A percentile compares a stretch with the other conserved stretches of the same genome.
Evolutionary conservation across 139 green algal genomes (phyloP).

Genomic region (Chlamydomonas sphaeroides): DNA sequence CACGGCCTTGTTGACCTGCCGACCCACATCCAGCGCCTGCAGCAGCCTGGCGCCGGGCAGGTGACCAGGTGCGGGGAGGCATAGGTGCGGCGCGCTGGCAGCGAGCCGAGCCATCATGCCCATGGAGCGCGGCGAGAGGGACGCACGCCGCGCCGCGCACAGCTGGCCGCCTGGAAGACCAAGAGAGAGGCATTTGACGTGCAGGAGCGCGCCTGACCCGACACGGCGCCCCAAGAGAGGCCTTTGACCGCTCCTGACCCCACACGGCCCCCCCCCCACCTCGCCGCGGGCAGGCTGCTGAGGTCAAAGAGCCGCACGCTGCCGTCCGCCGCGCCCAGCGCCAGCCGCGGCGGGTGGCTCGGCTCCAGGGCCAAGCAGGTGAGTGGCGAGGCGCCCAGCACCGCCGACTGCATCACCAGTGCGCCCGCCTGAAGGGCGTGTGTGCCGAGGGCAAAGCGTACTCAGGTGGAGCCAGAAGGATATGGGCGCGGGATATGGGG

Average conservation of each 20-base stretch:
- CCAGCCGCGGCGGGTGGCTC: conserved; percentile 44
- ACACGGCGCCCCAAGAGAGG: no score
- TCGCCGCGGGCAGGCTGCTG: conserved; percentile 22
- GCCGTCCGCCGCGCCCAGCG: conserved; percentile 55
- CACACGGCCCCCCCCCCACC: neutral
- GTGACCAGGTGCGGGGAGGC: no score
- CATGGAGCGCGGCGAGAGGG: no score
- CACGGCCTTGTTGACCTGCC: conserved; percentile 30
- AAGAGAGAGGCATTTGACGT: neutral
- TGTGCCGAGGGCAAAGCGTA: no score
- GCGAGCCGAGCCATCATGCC: no score
- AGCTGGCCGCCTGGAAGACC: no score
- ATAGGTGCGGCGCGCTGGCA: neutral
- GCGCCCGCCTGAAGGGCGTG: conserved; percentile 11
- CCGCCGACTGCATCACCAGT: conserved; percentile 40
- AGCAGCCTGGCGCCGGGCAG: neutral
- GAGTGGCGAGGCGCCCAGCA: conserved; percentile 52
- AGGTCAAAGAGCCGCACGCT: conserved; percentile 62
- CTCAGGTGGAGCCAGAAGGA: no score
- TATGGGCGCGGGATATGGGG: no score
- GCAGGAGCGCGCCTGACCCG: no score
- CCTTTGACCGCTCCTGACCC: neutral
- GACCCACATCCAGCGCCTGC: conserved; percentile 39
- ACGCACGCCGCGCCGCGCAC: no score
- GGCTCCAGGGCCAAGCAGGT: conserved; percentile 53